Evolutionary conservation across 257 asterid species (phyloP).

Genomic region (Salvia miltiorrhiza): DNA sequence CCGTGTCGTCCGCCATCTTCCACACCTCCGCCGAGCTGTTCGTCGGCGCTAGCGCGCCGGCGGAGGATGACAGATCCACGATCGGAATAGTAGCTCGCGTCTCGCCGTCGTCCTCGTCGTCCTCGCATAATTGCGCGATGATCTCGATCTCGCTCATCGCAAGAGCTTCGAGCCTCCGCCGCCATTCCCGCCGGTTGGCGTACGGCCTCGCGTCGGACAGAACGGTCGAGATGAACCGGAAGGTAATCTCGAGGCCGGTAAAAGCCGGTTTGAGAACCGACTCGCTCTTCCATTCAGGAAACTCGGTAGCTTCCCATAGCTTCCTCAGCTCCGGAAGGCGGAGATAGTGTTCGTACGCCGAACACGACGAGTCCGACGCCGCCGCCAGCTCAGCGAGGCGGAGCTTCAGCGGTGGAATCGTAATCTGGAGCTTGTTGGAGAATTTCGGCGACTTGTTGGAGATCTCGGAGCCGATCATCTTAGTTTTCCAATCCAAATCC

Average conservation of each 20-base stretch:
- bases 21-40: slow-evolving; percentile 89
- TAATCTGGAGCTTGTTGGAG: slow-evolving; percentile 60
- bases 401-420: slow-evolving; percentile 50
- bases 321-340: slow-evolving; percentile 69
- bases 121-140: slow-evolving; percentile 60
- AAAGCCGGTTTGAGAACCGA: slow-evolving; percentile 63
- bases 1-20: slow-evolving; percentile 59
- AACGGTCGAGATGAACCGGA: slow-evolving; percentile 72
- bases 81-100: slow-evolving; percentile 63
- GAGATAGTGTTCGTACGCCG: slow-evolving; percentile 69
- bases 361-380: slow-evolving; percentile 74
- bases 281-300: slow-evolving; percentile 73
- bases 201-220: slow-evolving; percentile 72
- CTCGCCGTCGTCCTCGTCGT: slow-evolving; percentile 51
- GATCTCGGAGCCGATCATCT: slow-evolving; percentile 57
- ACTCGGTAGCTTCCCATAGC: slow-evolving; percentile 52
- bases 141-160: slow-evolving; percentile 60
- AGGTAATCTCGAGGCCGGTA: slow-evolving; percentile 63
- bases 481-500: slow-evolving; percentile 78
- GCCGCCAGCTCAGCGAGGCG: slow-evolving; percentile 45
- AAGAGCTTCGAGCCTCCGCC: slow-evolving; percentile 60
- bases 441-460: slow-evolving; percentile 59
- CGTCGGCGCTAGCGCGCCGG: slow-evolving; percentile 44
- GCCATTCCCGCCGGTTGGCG: slow-evolving; percentile 70
- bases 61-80: slow-evolving; percentile 44